These are phyloP conservation scores for Cymbidium sinense DNA, from an alignment of 106 monocot species.

Conservation along the genomic window DNA sequence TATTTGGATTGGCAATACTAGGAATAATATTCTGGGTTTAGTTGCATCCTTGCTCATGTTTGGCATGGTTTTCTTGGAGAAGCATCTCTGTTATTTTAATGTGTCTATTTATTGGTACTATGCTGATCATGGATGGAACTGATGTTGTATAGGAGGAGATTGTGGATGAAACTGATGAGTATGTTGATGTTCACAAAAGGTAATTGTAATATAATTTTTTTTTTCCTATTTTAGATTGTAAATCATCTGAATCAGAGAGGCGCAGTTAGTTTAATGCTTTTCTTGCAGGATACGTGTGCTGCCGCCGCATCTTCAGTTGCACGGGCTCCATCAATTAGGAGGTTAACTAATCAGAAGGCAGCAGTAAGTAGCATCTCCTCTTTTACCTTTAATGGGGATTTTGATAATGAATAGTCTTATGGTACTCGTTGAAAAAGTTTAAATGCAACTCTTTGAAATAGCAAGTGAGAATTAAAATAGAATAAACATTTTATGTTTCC, in stretches of 20 bases:
- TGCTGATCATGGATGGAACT: neutral
- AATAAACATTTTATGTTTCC: neutral
- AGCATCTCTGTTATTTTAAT: neutral
- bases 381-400: slow-evolving; percentile 1
- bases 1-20: neutral
- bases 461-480: too few relatives aligned
- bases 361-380: slow-evolving; percentile 32
- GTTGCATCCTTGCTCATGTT: neutral
- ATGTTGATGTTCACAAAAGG: slow-evolving; percentile 98
- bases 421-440: too few relatives aligned
- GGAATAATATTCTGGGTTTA: neutral
- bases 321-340: slow-evolving; percentile 75
- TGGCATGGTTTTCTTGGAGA: neutral
- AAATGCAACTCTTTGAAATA: too few relatives aligned
- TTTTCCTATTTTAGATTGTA: neutral
- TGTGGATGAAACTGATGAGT: slow-evolving; percentile 97
- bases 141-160: slow-evolving; percentile 81
- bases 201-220: slow-evolving; percentile 11
- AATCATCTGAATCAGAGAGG: slow-evolving; percentile 1
- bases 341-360: slow-evolving; percentile 64
- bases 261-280: neutral
- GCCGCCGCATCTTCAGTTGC: slow-evolving; percentile 95
- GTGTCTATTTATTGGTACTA: neutral
- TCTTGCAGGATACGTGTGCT: slow-evolving; percentile 89
- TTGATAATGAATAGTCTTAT: neutral